Conservation (phyloP, 2,329 filamentous ascomycete species). For the Botryosphaeria dothidea region DNA sequence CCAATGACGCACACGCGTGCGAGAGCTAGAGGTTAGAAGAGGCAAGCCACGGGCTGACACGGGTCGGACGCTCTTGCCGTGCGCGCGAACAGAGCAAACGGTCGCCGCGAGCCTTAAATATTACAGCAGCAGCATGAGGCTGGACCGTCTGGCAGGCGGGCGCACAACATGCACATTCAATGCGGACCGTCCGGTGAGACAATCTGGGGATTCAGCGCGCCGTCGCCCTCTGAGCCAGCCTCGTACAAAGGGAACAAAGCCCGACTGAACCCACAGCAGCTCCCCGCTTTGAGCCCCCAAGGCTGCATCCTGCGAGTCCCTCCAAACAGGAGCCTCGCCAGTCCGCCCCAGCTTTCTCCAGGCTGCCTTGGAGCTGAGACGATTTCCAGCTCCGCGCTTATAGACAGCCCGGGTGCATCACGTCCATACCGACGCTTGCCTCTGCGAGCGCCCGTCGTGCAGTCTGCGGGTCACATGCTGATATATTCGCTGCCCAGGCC, state of each 20-base stretch:
- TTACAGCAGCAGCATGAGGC: neutral
- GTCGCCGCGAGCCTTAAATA: slow-evolving; percentile 3
- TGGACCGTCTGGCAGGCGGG: neutral
- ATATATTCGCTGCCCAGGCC: slow-evolving; percentile 11
- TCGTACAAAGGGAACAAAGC: neutral
- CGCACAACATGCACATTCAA: slow-evolving; percentile 2
- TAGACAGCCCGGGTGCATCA: too few species aligned
- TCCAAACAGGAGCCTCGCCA: neutral
- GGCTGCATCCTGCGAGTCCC: too few species aligned
- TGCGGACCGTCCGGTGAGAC: slow-evolving; percentile 6
- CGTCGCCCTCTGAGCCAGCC: neutral
- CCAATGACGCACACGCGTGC: slow-evolving; percentile 15
- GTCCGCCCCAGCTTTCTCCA: neutral
- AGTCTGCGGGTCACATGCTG: neutral
- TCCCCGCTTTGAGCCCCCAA: too few species aligned
- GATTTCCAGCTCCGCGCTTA: too few species aligned
- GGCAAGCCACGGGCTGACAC: neutral
- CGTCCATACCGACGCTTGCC: too few species aligned
- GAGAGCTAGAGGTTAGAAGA: neutral
- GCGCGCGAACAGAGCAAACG: slow-evolving; percentile 1
- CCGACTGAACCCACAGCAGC: too few species aligned
- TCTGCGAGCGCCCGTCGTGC: slow-evolving; percentile 5
- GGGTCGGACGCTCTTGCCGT: neutral
- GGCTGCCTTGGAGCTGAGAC: neutral
- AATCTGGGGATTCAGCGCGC: neutral